Percentiles rank a stretch among this genome's conserved stretches.
These are phyloP conservation scores for Gynostemma pentaphyllum DNA, from an alignment of 306 rosid genomes.

Conservation along the genomic window DNA sequence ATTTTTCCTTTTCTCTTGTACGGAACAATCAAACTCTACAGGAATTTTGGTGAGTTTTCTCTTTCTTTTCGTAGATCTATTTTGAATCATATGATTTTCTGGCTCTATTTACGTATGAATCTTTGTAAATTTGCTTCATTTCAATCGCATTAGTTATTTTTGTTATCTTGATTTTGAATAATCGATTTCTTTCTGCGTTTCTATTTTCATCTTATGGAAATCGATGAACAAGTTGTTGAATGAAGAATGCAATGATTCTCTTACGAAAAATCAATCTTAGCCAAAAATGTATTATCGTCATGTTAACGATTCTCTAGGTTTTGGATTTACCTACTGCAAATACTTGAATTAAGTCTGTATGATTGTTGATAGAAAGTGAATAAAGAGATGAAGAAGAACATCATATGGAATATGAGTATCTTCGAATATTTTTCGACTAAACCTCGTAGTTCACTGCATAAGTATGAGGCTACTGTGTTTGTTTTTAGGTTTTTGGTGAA, in stretches of 20 bases:
- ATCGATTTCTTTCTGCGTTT: background rate
- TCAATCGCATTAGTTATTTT: background rate
- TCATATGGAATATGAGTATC: too few species aligned
- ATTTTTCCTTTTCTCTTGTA: background rate
- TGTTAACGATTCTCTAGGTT: too few species aligned
- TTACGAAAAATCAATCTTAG: too few species aligned
- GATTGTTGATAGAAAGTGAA: too few species aligned
- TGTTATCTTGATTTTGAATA: background rate
- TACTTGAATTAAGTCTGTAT: too few species aligned
- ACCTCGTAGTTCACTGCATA: too few species aligned
- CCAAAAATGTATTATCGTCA: too few species aligned
- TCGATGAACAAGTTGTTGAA: background rate
- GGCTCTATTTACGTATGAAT: background rate
- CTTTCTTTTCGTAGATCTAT: background rate
- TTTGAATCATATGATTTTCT: background rate
- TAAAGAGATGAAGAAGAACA: background rate
- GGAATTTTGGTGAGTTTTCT: background rate
- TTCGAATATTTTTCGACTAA: too few species aligned
- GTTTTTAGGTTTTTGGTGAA: too few species aligned
- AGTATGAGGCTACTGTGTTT: too few species aligned
- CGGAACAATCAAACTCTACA: background rate
- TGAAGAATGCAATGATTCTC: background rate
- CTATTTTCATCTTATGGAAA: background rate
- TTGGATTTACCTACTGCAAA: too few species aligned
- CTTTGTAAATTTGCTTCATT: background rate